A percentile compares a stretch with the other conserved stretches of the same genome.
These are phyloP conservation scores for Aspergillus cejpii DNA, from an alignment of 2,329 filamentous ascomycete species.

Conservation along the genomic window DNA sequence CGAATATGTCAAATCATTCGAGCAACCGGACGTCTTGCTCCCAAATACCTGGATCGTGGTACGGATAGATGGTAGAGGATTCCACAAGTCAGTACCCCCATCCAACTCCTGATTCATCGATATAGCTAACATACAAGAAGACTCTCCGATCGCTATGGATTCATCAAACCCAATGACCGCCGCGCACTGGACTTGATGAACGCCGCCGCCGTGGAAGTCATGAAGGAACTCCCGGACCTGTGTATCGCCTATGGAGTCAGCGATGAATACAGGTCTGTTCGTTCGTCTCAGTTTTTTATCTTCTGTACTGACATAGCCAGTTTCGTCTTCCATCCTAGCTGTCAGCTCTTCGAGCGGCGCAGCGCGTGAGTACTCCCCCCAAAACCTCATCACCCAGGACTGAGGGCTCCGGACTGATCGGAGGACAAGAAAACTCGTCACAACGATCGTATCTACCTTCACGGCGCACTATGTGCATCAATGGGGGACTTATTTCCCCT, in stretches of 20 bases:
- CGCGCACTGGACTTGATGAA: slow-evolving; percentile 93
- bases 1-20: slow-evolving; percentile 88
- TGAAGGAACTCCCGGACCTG: slow-evolving; percentile 77
- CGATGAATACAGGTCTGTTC: slow-evolving; percentile 66
- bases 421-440: slow-evolving; percentile 72
- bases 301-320: slow-evolving; percentile 41
- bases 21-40: slow-evolving; percentile 71
- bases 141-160: slow-evolving; percentile 73
- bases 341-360: slow-evolving; percentile 76
- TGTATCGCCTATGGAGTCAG: slow-evolving; percentile 86
- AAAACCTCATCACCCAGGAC: too few relatives aligned
- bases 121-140: slow-evolving; percentile 41
- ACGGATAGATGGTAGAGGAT: slow-evolving; percentile 85
- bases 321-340: slow-evolving; percentile 81
- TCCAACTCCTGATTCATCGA: neutral
- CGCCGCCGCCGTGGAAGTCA: slow-evolving; percentile 73
- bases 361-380: slow-evolving; percentile 59
- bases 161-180: slow-evolving; percentile 86
- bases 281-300: neutral
- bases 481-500: slow-evolving; percentile 71
- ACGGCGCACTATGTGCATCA: slow-evolving; percentile 81
- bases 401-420: neutral
- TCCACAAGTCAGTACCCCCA: slow-evolving; percentile 66
- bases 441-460: slow-evolving; percentile 86
- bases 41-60: slow-evolving; percentile 95